Base-by-base conservation (phyloP, 805 yeast species). In the Candida fluviatilis region DNA sequence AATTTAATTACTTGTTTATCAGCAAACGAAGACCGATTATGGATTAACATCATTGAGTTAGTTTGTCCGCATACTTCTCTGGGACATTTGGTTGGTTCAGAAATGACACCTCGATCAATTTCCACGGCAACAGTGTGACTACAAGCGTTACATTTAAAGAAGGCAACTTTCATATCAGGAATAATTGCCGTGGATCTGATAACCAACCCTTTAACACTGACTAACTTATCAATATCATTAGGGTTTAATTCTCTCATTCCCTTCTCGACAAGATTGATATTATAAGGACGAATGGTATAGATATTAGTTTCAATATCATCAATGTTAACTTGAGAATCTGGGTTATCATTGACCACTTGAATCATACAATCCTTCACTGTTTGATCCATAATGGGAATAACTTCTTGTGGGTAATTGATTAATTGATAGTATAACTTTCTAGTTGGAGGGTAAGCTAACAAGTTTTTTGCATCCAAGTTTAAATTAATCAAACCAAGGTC, bases 131-230 rank as follows among this genome's bases (percentile, higher is more conserved):
- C 76, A 0, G 96, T 85, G 62, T 93, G 98, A 48, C 85, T 91
- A 66, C 99, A 93, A 15, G 93, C 95, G 43, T 80, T 84, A 66
- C 99, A 93, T 64, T 82, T 85, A 76, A 93, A 93, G 54, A 91
- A 91, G 0, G 98, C 97, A 34, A 84, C 88, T 57, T 89, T 90
- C 99, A 93, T 93, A 59, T 93, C 99, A 10, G 99, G 99, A 36
- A 93, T 87, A 26, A 93, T 80, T 10, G 97, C 79, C 5, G 96
- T 87, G 5, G 95, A 73, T 51, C 99, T 75, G 36, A 93, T 68
- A 0, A 89, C 95, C 31, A 93, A 71, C 15, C 99, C 99, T 63
- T 91, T 93, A 39, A 93, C 80, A 36, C 87, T 76, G 7, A 93
- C 95, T 41, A 93, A 71, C 56, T 91, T 90, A 63, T 93, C 99